Percentiles rank a stretch among this genome's conserved stretches.
Evolutionary conservation across 441 rosid species (phyloP).

Genomic region (Erysimum cheiri): DNA sequence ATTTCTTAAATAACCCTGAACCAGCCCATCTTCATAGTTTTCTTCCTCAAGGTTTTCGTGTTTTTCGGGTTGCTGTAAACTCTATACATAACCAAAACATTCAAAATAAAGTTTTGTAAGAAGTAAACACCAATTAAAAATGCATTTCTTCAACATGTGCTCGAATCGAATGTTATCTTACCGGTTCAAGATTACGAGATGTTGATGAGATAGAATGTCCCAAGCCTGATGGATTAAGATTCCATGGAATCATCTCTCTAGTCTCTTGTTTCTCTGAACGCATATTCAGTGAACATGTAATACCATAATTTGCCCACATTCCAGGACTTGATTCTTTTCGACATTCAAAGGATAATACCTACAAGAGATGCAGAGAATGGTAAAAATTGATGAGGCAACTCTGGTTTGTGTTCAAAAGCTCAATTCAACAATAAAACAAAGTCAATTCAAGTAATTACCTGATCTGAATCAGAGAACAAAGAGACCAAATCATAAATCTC

Average conservation of each 20-base stretch:
- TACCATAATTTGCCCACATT: constrained; percentile 30
- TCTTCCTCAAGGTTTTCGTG: constrained; percentile 21
- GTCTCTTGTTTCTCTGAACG: constrained; percentile 25
- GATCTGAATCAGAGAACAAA: constrained; percentile 70
- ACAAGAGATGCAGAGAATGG: constrained; percentile 20
- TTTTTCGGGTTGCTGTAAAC: constrained; percentile 40
- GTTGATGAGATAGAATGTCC: constrained; percentile 24
- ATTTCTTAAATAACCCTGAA: constrained; percentile 47
- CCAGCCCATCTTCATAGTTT: constrained; percentile 38
- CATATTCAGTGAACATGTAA: constrained; percentile 38
- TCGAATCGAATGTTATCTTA: constrained; percentile 36
- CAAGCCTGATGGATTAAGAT: constrained; percentile 34
- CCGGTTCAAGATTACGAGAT: constrained; percentile 48
- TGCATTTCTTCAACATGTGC: constrained; percentile 26
- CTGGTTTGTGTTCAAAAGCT: neutral
- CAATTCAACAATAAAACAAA: neutral
- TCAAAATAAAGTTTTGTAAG: constrained; percentile 19
- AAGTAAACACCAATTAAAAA: constrained; percentile 15
- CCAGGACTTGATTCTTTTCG: constrained; percentile 33
- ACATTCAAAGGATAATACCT: constrained; percentile 45
- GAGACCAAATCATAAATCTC: constrained; percentile 61
- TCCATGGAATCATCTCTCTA: constrained; percentile 26
- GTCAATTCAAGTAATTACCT: constrained; percentile 52
- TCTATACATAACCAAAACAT: constrained; percentile 55
- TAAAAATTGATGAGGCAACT: constrained; percentile 5